Evolutionary conservation across 2,329 filamentous ascomycete species (phyloP).

Genomic region (Fusarium verrucosum): DNA sequence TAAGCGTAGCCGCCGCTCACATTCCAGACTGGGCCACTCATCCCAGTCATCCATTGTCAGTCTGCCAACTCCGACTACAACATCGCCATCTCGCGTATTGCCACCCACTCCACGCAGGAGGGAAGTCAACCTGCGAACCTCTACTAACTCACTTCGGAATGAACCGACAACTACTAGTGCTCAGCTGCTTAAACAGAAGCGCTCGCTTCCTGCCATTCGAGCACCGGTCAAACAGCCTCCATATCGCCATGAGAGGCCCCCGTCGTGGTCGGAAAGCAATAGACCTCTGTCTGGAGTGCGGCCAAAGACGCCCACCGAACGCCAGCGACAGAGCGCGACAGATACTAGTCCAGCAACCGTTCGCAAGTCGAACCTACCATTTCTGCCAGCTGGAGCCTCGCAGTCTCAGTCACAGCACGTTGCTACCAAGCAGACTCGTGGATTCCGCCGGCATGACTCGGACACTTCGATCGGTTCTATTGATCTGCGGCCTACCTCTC

Average conservation of each 20-base stretch:
- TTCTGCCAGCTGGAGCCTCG: constrained; percentile 80
- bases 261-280: constrained; percentile 64
- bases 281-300: constrained; percentile 64
- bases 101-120: constrained; percentile 70
- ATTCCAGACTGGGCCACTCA: constrained; percentile 74
- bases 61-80: constrained; percentile 68
- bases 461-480: constrained; percentile 70
- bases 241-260: constrained; percentile 64
- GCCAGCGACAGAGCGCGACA: constrained; percentile 56
- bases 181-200: constrained; percentile 71
- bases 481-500: constrained; percentile 66
- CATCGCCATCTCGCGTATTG: constrained; percentile 62
- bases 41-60: constrained; percentile 74
- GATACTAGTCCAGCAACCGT: constrained; percentile 63
- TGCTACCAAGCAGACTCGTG: constrained; percentile 73
- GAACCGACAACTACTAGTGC: constrained; percentile 73
- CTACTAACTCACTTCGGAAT: constrained; percentile 62
- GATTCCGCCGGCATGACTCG: constrained; percentile 83
- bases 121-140: constrained; percentile 65
- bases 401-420: constrained; percentile 81
- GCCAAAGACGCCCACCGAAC: constrained; percentile 78
- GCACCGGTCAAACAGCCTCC: constrained; percentile 60
- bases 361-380: constrained; percentile 73
- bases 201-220: constrained; percentile 70
- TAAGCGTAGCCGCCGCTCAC: constrained; percentile 66